A percentile compares a stretch with the other conserved stretches of the same genome.
phyloP scores from a whole-genome alignment of 352 stramenopile genomes.

The Globisporangium heterothallicum region DNA sequence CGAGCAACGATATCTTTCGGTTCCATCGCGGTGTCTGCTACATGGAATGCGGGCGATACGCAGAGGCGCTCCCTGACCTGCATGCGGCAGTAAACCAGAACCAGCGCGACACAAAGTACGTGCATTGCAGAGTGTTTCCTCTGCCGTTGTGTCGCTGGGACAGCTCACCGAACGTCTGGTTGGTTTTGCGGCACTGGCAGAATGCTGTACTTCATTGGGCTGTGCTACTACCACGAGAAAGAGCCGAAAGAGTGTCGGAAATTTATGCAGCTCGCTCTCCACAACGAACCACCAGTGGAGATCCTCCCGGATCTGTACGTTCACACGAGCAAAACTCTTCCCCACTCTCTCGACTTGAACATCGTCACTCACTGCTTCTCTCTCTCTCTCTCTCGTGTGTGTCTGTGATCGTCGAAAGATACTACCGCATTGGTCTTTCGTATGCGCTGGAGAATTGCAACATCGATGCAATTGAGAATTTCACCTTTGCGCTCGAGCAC shows the following conservation, averaged over 20 bases:
- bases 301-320: constrained; percentile 59
- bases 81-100: constrained; percentile 33
- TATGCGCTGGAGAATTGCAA: constrained; percentile 38
- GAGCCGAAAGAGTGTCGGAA: constrained; percentile 38
- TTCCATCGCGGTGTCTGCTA: constrained; percentile 62
- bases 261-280: constrained; percentile 41
- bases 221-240: constrained; percentile 57
- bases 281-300: constrained; percentile 15
- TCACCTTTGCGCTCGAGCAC: constrained; percentile 38
- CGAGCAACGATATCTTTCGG: constrained; percentile 53
- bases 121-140: background rate
- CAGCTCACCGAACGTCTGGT: background rate
- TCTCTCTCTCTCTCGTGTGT: background rate
- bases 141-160: background rate
- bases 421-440: constrained; percentile 69
- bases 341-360: background rate
- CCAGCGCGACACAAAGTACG: constrained; percentile 23
- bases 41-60: constrained; percentile 46
- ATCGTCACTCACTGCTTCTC: background rate
- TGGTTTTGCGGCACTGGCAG: constrained; percentile 12
- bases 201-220: constrained; percentile 55
- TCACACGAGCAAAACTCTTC: no score
- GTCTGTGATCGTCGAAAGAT: constrained; percentile 16
- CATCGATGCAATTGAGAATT: constrained; percentile 65
- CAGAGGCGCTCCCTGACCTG: constrained; percentile 46